These are phyloP conservation scores for Nepenthes mirabilis DNA, from an alignment of 148 eudicot species.

Conservation along the genomic window DNA sequence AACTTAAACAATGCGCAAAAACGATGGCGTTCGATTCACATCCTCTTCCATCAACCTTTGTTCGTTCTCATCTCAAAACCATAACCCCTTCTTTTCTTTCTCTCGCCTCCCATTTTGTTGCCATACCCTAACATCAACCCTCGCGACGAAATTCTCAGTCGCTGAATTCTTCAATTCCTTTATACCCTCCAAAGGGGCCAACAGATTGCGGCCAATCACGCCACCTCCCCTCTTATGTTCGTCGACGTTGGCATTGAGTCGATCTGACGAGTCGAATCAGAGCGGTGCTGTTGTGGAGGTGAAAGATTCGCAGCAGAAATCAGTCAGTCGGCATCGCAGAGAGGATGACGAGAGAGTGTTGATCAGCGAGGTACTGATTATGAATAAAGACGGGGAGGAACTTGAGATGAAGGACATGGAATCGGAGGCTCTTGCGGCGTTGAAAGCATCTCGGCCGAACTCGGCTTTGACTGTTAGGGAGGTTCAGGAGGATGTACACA, in stretches of 20 bases:
- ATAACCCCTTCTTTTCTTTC: constrained; percentile 7
- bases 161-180: constrained; percentile 28
- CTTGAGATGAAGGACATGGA: constrained; percentile 80
- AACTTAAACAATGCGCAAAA: constrained; percentile 33
- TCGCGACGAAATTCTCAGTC: constrained; percentile 26
- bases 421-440: constrained; percentile 61
- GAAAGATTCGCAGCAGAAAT: constrained; percentile 4
- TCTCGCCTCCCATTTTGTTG: constrained; percentile 29
- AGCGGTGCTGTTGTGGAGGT: constrained; percentile 4
- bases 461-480: constrained; percentile 78
- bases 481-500: constrained; percentile 91
- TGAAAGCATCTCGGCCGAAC: constrained; percentile 67
- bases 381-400: constrained; percentile 87
- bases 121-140: constrained; percentile 24
- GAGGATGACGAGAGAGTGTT: constrained; percentile 87
- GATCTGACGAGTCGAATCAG: constrained; percentile 9
- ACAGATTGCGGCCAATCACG: constrained; percentile 8
- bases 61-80: constrained; percentile 1
- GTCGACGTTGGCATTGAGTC: constrained; percentile 32
- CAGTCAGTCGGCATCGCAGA: constrained; percentile 27
- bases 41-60: constrained; percentile 52
- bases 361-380: constrained; percentile 83
- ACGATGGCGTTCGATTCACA: constrained; percentile 41
- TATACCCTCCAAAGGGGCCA: constrained; percentile 11
- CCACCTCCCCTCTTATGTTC: constrained; percentile 30